A percentile compares a stretch with the other conserved stretches of the same genome.
Conservation (phyloP, 768 basidiomycete species). For the Holtermanniella nyarrowii region DNA sequence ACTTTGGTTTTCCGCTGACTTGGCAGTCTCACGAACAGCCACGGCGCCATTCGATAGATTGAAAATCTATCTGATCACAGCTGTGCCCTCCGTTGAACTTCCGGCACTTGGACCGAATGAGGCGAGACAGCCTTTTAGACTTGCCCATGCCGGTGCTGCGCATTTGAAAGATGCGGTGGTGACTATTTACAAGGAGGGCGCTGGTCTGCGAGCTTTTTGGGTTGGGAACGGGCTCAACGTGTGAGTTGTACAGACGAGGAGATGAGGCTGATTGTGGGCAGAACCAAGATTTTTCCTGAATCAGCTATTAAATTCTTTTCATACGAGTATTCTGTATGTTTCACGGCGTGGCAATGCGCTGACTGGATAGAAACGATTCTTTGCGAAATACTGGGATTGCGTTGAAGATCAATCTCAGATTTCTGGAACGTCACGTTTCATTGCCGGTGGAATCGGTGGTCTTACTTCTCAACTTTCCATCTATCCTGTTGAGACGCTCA, state of each 20-base stretch:
- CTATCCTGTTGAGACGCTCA: conserved; percentile 92
- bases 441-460: conserved; percentile 94
- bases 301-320: conserved; percentile 96
- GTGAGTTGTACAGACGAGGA: conserved; percentile 1
- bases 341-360: conserved; percentile 1
- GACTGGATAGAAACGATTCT: conserved; percentile 68
- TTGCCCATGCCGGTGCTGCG: conserved; percentile 31
- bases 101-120: conserved; percentile 8
- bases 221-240: conserved; percentile 86
- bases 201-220: conserved; percentile 78
- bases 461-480: conserved; percentile 57
- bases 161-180: conserved; percentile 61
- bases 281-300: conserved; percentile 45
- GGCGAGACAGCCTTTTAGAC: conserved; percentile 11
- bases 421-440: conserved; percentile 80
- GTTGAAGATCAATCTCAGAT: conserved; percentile 83
- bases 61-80: conserved; percentile 89
- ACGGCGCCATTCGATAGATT: conserved; percentile 96
- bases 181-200: conserved; percentile 81
- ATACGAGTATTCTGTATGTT: conserved; percentile 79
- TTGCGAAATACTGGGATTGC: conserved; percentile 81
- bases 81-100: conserved; percentile 2
- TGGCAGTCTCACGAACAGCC: conserved; percentile 79
- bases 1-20: neutral
- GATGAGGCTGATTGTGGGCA: neutral